Conservation (phyloP, 2,329 filamentous ascomycete species). For the Aspergillus pseudotamarii region DNA sequence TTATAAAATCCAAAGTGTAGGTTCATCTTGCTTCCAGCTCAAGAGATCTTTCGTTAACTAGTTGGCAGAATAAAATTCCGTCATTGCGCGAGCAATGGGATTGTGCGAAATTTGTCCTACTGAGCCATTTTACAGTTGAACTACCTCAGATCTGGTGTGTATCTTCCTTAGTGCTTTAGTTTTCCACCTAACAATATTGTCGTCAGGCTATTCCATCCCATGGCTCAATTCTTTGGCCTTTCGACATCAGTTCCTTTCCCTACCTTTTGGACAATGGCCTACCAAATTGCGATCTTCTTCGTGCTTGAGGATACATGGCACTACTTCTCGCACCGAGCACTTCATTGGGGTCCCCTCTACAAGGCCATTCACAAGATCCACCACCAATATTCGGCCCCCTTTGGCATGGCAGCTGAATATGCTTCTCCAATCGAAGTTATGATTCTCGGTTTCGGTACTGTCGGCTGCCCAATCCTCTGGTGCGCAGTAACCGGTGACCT, state of each 20-base stretch:
- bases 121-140: constrained; percentile 97
- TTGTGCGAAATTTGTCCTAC: constrained; percentile 87
- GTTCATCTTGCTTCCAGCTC: constrained; percentile 30
- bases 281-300: constrained; percentile 93
- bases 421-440: constrained; percentile 97
- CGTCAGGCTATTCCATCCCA: constrained; percentile 84
- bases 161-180: neutral
- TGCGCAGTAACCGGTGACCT: constrained; percentile 81
- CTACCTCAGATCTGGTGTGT: constrained; percentile 89
- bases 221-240: constrained; percentile 91
- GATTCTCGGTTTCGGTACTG: constrained; percentile 84
- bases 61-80: constrained; percentile 73
- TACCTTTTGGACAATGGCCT: constrained; percentile 77
- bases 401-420: constrained; percentile 95
- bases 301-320: constrained; percentile 97
- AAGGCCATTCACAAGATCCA: constrained; percentile 98
- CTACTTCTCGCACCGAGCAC: constrained; percentile 90
- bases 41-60: constrained; percentile 3
- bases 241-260: constrained; percentile 89
- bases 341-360: constrained; percentile 96
- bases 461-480: constrained; percentile 81
- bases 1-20: constrained; percentile 90
- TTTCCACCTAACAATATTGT: constrained; percentile 12
- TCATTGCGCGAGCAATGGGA: constrained; percentile 93
- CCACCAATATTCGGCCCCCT: constrained; percentile 97